Conservation (phyloP, 2,329 filamentous ascomycete species). For the Raffaelea ambrosiae region DNA sequence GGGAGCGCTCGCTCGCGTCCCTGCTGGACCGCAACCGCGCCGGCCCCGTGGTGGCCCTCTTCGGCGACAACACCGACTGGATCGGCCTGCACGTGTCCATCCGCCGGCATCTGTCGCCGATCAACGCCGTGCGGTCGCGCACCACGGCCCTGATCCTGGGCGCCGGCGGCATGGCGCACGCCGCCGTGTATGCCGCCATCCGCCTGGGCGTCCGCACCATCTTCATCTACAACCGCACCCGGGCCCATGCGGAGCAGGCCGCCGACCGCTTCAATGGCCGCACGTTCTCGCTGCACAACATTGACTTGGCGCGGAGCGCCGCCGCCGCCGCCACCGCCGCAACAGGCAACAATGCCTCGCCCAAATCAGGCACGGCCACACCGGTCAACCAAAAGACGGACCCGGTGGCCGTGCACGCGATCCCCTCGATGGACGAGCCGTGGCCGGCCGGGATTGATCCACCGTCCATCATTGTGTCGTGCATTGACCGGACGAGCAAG, state of each 20-base stretch:
- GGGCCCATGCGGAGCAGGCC: slow-evolving; percentile 49
- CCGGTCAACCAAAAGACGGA: no score
- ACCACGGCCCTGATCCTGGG: slow-evolving; percentile 51
- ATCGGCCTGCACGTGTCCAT: slow-evolving; percentile 41
- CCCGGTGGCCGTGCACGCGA: slow-evolving; percentile 36
- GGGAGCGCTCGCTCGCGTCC: slow-evolving; percentile 36
- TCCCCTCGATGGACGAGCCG: slow-evolving; percentile 44
- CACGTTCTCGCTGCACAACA: slow-evolving; percentile 26
- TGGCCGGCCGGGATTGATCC: slow-evolving; percentile 55
- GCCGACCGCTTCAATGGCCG: slow-evolving; percentile 55
- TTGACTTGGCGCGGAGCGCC: slow-evolving; percentile 14
- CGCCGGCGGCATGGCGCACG: slow-evolving; percentile 64
- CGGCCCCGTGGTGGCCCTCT: slow-evolving; percentile 53
- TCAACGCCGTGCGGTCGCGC: slow-evolving; percentile 46
- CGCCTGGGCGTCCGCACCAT: slow-evolving; percentile 64
- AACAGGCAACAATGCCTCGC: no score
- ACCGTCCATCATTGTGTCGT: slow-evolving; percentile 63
- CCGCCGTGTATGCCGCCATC: slow-evolving; percentile 63
- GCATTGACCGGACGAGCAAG: slow-evolving; percentile 57
- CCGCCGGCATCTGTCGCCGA: slow-evolving; percentile 59
- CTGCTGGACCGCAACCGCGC: slow-evolving; percentile 48
- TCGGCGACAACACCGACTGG: slow-evolving; percentile 40
- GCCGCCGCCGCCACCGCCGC: background rate
- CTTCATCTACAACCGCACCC: slow-evolving; percentile 61
- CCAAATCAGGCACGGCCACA: no score